phyloP scores from a whole-genome alignment of 805 yeast species.

The Candida loeiensis region DNA sequence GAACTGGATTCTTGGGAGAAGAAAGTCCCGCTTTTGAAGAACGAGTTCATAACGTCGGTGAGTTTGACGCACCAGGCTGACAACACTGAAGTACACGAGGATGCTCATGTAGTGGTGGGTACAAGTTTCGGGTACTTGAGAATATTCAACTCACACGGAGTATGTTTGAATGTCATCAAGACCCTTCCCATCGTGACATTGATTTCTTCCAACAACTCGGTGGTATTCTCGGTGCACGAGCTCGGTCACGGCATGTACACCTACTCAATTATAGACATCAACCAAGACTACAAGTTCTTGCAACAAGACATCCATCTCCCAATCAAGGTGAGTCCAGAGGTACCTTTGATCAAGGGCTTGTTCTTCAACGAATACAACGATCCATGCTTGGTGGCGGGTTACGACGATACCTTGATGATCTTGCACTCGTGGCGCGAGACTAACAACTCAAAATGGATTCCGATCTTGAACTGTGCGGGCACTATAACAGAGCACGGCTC shows the following conservation, averaged over 20 bases:
- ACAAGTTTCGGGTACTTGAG: slow-evolving; percentile 75
- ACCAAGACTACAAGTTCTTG: slow-evolving; percentile 35
- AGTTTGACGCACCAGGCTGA: slow-evolving; percentile 46
- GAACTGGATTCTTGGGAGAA: slow-evolving; percentile 70
- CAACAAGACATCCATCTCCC: slow-evolving; percentile 42
- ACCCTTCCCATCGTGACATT: slow-evolving; percentile 70
- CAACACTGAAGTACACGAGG: slow-evolving; percentile 7
- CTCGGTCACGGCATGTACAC: slow-evolving; percentile 32
- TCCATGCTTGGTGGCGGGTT: slow-evolving; percentile 78
- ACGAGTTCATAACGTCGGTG: slow-evolving; percentile 65
- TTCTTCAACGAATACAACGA: slow-evolving; percentile 88
- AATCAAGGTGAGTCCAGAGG: slow-evolving; percentile 17
- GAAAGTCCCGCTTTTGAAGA: slow-evolving; percentile 46
- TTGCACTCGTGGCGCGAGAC: slow-evolving; percentile 76
- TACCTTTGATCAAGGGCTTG: slow-evolving; percentile 55
- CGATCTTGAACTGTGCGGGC: slow-evolving; percentile 61
- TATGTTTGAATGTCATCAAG: slow-evolving; percentile 66
- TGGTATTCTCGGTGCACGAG: slow-evolving; percentile 51
- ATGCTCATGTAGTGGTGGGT: slow-evolving; percentile 59
- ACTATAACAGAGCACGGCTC: slow-evolving; percentile 44
- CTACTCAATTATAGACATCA: slow-evolving; percentile 48
- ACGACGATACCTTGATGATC: slow-evolving; percentile 66
- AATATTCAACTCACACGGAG: slow-evolving; percentile 67
- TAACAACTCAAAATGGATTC: slow-evolving; percentile 81
- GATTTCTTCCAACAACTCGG: slow-evolving; percentile 55